A percentile compares a stretch with the other conserved stretches of the same genome.
These are phyloP conservation scores for Annulohypoxylon moriforme DNA, from an alignment of 495 filamentous ascomycete genomes.

Conservation along the genomic window DNA sequence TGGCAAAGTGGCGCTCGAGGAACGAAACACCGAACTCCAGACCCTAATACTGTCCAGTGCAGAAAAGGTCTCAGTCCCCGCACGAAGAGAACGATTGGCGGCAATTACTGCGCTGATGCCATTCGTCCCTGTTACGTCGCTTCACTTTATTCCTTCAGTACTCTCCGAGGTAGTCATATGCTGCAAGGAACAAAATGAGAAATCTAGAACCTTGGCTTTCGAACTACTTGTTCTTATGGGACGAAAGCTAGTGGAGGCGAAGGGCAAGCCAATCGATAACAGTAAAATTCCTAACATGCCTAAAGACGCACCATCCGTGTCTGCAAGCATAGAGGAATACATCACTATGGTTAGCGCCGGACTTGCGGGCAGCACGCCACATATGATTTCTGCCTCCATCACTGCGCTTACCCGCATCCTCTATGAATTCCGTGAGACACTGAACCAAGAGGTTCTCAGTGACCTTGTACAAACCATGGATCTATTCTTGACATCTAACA, in stretches of 20 bases:
- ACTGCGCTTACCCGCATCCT: constrained; percentile 91
- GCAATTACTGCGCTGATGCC: constrained; percentile 83
- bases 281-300: constrained; percentile 87
- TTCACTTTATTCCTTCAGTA: constrained; percentile 92
- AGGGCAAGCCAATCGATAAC: constrained; percentile 82
- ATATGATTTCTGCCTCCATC: constrained; percentile 95
- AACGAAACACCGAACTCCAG: constrained; percentile 81
- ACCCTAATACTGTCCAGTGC: constrained; percentile 77
- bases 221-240: constrained; percentile 91
- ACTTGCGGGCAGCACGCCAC: constrained; percentile 87
- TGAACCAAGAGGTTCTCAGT: constrained; percentile 65
- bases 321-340: constrained; percentile 89
- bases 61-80: constrained; percentile 84
- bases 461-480: constrained; percentile 93
- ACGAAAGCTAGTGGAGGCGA: constrained; percentile 72
- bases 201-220: constrained; percentile 87
- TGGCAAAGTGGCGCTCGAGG: constrained; percentile 75
- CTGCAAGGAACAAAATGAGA: constrained; percentile 97
- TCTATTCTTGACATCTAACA: constrained; percentile 92
- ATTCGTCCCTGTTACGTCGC: constrained; percentile 75
- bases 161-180: constrained; percentile 93
- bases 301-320: constrained; percentile 76
- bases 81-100: constrained; percentile 82
- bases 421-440: constrained; percentile 80
- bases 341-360: constrained; percentile 98